A percentile compares a stretch with the other conserved stretches of the same genome.
Evolutionary conservation across 257 asterid species (phyloP).

Genomic region (Salvia hispanica): DNA sequence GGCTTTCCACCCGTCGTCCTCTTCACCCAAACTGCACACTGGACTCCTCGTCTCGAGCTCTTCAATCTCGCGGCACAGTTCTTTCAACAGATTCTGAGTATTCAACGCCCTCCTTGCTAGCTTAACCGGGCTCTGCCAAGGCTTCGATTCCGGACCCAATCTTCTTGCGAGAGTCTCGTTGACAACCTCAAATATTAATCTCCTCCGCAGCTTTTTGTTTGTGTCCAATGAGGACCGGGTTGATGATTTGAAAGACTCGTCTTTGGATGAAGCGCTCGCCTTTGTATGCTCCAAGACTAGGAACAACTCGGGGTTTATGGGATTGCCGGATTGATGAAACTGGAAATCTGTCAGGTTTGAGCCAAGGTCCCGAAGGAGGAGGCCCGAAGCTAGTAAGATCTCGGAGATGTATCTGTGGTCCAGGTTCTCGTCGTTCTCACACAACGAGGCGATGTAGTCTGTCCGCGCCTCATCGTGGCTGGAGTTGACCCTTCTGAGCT

Average conservation of each 20-base stretch:
- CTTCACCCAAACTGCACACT: slow-evolving; percentile 48
- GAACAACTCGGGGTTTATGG: slow-evolving; percentile 84
- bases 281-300: slow-evolving; percentile 88
- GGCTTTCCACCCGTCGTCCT: slow-evolving; percentile 58
- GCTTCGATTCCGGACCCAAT: slow-evolving; percentile 42
- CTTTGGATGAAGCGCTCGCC: slow-evolving; percentile 47
- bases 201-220: slow-evolving; percentile 55
- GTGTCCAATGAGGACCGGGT: slow-evolving; percentile 29
- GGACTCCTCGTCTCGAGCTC: slow-evolving; percentile 47
- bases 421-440: slow-evolving; percentile 64
- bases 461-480: slow-evolving; percentile 83
- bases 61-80: slow-evolving; percentile 73
- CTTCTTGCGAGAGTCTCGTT: slow-evolving; percentile 75
- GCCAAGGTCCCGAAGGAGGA: slow-evolving; percentile 77
- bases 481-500: slow-evolving; percentile 80
- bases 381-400: slow-evolving; percentile 84
- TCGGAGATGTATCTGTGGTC: slow-evolving; percentile 84
- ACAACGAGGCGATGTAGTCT: slow-evolving; percentile 87
- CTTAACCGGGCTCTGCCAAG: slow-evolving; percentile 44
- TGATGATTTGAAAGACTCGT: slow-evolving; percentile 35
- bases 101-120: slow-evolving; percentile 46
- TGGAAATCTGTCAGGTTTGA: slow-evolving; percentile 66
- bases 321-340: slow-evolving; percentile 80
- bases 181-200: slow-evolving; percentile 68
- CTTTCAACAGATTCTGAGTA: slow-evolving; percentile 78